Conservation (phyloP, 1,284 basidiomycete species). For the Cronartium quercuum region DNA sequence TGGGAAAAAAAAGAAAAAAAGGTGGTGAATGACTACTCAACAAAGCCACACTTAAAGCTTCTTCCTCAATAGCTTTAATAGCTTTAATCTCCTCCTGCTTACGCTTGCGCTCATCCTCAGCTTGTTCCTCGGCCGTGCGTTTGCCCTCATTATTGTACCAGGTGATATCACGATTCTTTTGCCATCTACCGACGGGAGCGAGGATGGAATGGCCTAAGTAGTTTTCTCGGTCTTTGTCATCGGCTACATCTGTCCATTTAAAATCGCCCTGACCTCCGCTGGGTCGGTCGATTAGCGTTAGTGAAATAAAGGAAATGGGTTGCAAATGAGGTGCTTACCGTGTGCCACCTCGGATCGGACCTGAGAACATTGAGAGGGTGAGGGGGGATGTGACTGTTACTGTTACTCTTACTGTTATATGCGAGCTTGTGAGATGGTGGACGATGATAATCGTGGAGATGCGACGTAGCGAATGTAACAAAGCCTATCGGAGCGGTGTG, state of each 20-base stretch:
- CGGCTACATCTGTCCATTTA: constrained; percentile 81
- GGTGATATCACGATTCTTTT: constrained; percentile 54
- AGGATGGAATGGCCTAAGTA: constrained; percentile 88
- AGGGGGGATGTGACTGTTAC: too few relatives aligned
- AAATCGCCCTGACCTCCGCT: constrained; percentile 81
- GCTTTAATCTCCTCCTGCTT: constrained; percentile 63
- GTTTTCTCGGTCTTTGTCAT: constrained; percentile 85
- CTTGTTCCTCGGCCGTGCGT: constrained; percentile 50
- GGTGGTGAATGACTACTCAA: constrained; percentile 49
- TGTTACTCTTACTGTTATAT: too few relatives aligned
- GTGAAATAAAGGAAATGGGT: not conserved
- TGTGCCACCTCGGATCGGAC: constrained; percentile 29
- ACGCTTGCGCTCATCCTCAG: constrained; percentile 45
- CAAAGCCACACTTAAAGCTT: constrained; percentile 72
- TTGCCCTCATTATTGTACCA: constrained; percentile 53
- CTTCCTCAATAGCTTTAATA: constrained; percentile 77
- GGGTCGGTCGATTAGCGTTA: not conserved
- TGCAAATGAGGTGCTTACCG: not conserved
- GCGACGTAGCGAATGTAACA: too few relatives aligned
- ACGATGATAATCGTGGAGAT: too few relatives aligned
- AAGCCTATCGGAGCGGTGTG: too few relatives aligned
- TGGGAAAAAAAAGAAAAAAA: not conserved
- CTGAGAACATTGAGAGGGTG: constrained; percentile 22
- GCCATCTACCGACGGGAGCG: constrained; percentile 85
- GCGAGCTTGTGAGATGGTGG: too few relatives aligned